Evolutionary conservation across 2,329 filamentous ascomycete species (phyloP), one percentile per base, ranked within the genome.

Genomic region (Stagonosporopsis vannaccii): DNA sequence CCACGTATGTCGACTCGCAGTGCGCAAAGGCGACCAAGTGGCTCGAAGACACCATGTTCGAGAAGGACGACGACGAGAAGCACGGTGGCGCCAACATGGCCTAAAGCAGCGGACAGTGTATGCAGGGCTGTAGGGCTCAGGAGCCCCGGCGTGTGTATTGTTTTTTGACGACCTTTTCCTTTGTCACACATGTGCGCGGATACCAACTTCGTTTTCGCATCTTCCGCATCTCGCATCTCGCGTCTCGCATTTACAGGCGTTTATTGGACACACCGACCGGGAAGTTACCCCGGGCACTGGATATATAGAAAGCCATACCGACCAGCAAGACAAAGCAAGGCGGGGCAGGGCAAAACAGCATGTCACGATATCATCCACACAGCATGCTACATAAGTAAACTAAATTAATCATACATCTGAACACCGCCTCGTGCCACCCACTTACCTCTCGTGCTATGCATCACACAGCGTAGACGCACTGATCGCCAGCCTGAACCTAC

Each of bases 1-100:
- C 81, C 26, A 78, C 74, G 19, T 82, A 82, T 63, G 80, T 84
- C 19, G 81, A 84, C 61, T 75, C 78, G 3, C 77, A 78, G 56
- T 84, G 82, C 60, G 82, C 81, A 0, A 72, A 74, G 49, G 68
- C 80, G 28, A 82, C 81, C 4, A 76, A 78, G 60, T 79, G 76
- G 71, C 60, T 84, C 56, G 81, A 83, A 60, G 77, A 77, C 48
- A 70, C 67, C 56, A 79, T 82, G 65, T 83, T 83, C 57, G 78
- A 80, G 26, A 68, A 63, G 17, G 77, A 81, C 56, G 72, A 68
- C 20, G 77, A 82, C 19, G 71, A 69, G 46, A 73, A 74, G 62
- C 64, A 62, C 45, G 67, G 66, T 45, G 66, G 54, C 2, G 63
- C 65, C 45, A 63, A 61, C 48, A 66, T 68, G 57, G 70, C 66